Conservation (phyloP, 139 green algal genomes). For the Coelastrella sp. region DNA sequence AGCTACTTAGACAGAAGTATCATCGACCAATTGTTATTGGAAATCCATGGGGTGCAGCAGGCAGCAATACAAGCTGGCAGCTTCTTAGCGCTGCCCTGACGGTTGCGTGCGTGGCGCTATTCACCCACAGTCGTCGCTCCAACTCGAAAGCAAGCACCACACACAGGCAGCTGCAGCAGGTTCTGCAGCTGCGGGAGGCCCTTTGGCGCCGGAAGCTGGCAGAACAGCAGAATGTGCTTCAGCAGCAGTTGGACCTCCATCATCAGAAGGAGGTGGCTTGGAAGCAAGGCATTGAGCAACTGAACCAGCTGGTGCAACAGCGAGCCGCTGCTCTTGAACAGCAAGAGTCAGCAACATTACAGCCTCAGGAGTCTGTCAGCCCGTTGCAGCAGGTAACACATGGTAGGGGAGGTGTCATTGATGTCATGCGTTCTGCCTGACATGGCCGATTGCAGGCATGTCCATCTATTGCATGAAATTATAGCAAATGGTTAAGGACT, state of each 20-base stretch:
- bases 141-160: not conserved
- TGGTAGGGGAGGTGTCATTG: too few species aligned
- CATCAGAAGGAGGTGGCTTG: constrained; percentile 22
- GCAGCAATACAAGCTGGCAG: not conserved
- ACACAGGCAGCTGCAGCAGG: constrained; percentile 19
- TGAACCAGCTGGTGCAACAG: not conserved
- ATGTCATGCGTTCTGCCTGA: not conserved
- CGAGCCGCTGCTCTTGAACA: not conserved
- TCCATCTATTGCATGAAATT: not conserved
- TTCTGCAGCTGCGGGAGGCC: not conserved
- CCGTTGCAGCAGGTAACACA: too few species aligned
- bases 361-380: not conserved
- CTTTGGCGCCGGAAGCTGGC: not conserved
- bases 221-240: not conserved
- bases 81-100: not conserved
- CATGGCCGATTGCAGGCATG: not conserved
- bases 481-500: not conserved
- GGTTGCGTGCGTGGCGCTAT: not conserved
- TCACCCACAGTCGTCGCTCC: not conserved
- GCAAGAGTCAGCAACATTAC: not conserved
- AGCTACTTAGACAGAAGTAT: constrained; percentile 25
- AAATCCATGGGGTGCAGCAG: not conserved
- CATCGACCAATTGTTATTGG: constrained; percentile 24
- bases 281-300: not conserved
- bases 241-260: constrained; percentile 9